Percentiles rank a stretch among this genome's conserved stretches.
phyloP scores from a whole-genome alignment of 148 eudicot genomes.

The Talinum fruticosum region DNA sequence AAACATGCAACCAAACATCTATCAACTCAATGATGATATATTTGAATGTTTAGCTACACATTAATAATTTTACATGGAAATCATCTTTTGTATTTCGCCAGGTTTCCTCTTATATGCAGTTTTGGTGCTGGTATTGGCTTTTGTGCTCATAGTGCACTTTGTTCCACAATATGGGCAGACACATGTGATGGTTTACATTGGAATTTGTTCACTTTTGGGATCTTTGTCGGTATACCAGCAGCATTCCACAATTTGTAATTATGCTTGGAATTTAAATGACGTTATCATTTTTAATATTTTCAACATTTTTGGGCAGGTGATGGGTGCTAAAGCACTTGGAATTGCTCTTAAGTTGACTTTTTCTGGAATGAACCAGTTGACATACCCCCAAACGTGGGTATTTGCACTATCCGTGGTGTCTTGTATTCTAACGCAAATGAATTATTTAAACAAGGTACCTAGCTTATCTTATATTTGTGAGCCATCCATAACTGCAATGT shows the following conservation, averaged over 20 bases:
- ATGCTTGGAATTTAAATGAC: not conserved
- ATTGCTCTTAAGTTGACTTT: constrained; percentile 71
- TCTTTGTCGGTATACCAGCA: constrained; percentile 57
- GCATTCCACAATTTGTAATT: not conserved
- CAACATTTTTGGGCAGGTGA: constrained; percentile 43
- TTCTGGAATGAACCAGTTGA: constrained; percentile 66
- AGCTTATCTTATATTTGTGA: constrained; percentile 7
- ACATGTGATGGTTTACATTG: constrained; percentile 63
- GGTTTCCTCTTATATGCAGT: constrained; percentile 60
- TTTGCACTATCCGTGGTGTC: constrained; percentile 44
- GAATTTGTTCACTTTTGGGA: constrained; percentile 73
- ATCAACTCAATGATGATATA: not conserved
- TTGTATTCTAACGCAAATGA: constrained; percentile 69
- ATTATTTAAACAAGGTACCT: constrained; percentile 68
- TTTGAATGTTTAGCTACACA: not conserved
- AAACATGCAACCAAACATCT: not conserved
- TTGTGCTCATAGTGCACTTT: constrained; percentile 44
- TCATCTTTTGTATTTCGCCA: constrained; percentile 27
- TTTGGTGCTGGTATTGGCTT: constrained; percentile 44
- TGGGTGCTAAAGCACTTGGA: constrained; percentile 82
- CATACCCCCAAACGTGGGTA: constrained; percentile 74
- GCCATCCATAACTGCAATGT: not conserved
- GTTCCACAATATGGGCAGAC: constrained; percentile 71
- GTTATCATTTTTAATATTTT: not conserved
- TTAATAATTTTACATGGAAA: not conserved